Percentiles rank a stretch among this genome's conserved stretches.
These are phyloP conservation scores for Penicillium hesseltinei DNA, from an alignment of 2,329 filamentous ascomycete species.

Conservation along the genomic window DNA sequence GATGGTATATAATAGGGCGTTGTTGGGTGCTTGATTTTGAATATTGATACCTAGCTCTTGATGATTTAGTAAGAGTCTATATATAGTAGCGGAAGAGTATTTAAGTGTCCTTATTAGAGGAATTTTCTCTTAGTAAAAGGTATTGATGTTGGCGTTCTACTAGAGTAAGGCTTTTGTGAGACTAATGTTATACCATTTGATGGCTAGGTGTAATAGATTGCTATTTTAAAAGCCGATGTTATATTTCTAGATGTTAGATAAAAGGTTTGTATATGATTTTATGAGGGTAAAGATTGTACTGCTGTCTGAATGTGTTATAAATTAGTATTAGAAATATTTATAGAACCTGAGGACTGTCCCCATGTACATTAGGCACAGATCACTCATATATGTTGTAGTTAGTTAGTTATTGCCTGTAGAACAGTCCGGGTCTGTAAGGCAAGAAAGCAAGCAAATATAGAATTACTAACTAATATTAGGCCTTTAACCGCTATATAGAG, in stretches of 20 bases:
- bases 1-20: constrained; percentile 1
- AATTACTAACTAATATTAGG: too few species aligned
- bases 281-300: too few species aligned
- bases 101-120: constrained; percentile 1
- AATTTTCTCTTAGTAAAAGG: constrained; percentile 3
- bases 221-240: constrained; percentile 8
- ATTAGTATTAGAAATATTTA: too few species aligned
- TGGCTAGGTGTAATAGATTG: constrained; percentile 6
- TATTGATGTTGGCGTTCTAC: constrained; percentile 4
- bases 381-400: too few species aligned
- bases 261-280: too few species aligned
- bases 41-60: constrained; percentile 1
- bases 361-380: too few species aligned
- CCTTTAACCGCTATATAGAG: too few species aligned
- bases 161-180: not conserved
- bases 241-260: not conserved
- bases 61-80: not conserved
- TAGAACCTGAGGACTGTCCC: too few species aligned
- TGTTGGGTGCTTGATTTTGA: constrained; percentile 3
- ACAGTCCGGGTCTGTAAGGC: too few species aligned
- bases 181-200: constrained; percentile 2
- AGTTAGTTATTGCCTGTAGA: too few species aligned
- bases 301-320: too few species aligned
- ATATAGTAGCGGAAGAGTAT: constrained; percentile 3
- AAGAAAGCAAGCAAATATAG: too few species aligned